Evolutionary conservation across 352 stramenopile species (phyloP).

Genomic region (Pythium phragmiticola): DNA sequence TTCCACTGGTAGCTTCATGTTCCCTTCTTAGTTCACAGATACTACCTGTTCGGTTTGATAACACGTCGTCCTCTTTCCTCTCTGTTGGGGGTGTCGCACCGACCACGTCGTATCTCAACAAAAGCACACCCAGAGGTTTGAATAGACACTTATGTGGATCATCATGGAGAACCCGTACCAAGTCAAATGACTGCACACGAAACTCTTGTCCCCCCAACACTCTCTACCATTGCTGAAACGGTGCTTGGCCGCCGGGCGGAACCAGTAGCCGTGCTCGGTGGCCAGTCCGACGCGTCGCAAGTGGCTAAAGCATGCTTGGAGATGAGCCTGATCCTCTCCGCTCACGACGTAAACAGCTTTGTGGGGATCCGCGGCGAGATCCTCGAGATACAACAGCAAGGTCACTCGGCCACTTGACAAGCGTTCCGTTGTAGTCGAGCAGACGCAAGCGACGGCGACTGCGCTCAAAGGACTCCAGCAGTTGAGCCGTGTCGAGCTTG

Average conservation of each 20-base stretch:
- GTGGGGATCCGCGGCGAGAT: constrained; percentile 61
- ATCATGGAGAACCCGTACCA: too few relatives aligned
- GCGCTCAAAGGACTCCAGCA: constrained; percentile 82
- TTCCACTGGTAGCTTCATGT: too few relatives aligned
- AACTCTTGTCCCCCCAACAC: too few relatives aligned
- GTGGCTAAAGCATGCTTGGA: constrained; percentile 84
- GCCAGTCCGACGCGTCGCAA: constrained; percentile 68
- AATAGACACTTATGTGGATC: too few relatives aligned
- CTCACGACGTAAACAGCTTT: constrained; percentile 88
- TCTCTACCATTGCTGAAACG: too few relatives aligned
- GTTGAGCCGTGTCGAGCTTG: constrained; percentile 79
- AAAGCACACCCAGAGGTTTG: too few relatives aligned
- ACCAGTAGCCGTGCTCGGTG: constrained; percentile 83
- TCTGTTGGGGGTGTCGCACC: too few relatives aligned
- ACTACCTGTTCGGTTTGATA: too few relatives aligned
- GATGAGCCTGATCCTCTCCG: constrained; percentile 66
- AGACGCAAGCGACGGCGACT: constrained; percentile 80
- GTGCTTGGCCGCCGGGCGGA: constrained; percentile 65
- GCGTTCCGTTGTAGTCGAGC: constrained; percentile 83
- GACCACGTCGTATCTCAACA: too few relatives aligned
- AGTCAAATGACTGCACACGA: too few relatives aligned
- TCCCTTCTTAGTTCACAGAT: too few relatives aligned
- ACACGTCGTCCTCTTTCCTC: too few relatives aligned
- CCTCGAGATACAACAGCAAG: constrained; percentile 63
- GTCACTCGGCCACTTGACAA: constrained; percentile 77